phyloP scores from a whole-genome alignment of 163 green algal species.

The Chlamydomonas reinhardtii region DNA sequence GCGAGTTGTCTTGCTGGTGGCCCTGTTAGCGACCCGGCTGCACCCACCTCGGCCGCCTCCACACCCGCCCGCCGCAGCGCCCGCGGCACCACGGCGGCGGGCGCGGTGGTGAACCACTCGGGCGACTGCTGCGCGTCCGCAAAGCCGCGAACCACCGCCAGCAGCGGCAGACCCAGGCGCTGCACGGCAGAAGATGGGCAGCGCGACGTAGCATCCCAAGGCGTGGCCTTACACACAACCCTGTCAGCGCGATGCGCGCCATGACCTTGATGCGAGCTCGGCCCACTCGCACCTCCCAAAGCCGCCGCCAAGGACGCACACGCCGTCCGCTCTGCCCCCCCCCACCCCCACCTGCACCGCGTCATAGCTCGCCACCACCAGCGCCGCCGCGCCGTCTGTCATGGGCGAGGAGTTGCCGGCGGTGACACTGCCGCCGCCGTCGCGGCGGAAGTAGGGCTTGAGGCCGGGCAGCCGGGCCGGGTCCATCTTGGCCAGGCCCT shows the following conservation, averaged over 20 bases:
- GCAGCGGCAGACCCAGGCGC: conserved; percentile 60
- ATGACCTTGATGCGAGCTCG: too few species aligned
- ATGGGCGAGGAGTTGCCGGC: conserved; percentile 88
- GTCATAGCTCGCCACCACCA: conserved; percentile 75
- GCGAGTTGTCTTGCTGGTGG: too few species aligned
- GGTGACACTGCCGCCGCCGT: conserved; percentile 79
- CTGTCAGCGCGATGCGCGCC: too few species aligned
- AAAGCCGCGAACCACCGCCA: conserved; percentile 79
- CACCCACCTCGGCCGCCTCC: neutral
- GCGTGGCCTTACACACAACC: too few species aligned
- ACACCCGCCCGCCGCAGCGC: conserved; percentile 64
- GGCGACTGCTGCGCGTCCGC: conserved; percentile 86
- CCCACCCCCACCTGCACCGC: conserved; percentile 26
- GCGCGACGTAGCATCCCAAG: neutral
- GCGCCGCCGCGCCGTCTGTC: conserved; percentile 88
- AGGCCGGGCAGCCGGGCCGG: conserved; percentile 81
- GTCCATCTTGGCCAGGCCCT: conserved; percentile 79
- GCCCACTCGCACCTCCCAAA: too few species aligned
- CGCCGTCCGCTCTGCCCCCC: too few species aligned
- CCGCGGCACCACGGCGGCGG: conserved; percentile 71
- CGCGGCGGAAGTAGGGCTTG: conserved; percentile 77
- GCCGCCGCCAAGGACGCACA: too few species aligned
- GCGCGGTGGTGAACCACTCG: conserved; percentile 86
- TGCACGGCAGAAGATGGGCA: neutral
- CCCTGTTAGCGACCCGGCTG: too few species aligned